Conservation (phyloP, 2,329 filamentous ascomycete species). For the Erysiphe pulchra region DNA sequence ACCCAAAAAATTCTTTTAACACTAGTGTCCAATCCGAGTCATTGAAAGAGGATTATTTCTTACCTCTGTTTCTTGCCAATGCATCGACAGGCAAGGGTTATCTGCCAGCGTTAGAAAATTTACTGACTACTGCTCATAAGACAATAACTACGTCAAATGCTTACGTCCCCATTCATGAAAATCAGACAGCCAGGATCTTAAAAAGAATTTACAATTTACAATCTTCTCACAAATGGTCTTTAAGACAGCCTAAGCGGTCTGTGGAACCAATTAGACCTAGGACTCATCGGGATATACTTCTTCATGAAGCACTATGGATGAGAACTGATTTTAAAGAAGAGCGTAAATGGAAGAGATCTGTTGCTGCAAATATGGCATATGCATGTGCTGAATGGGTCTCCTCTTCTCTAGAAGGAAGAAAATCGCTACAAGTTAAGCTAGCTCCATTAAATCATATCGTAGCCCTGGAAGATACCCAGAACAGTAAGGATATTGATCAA, state of each 20-base stretch:
- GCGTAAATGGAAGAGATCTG: conserved; percentile 71
- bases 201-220: conserved; percentile 77
- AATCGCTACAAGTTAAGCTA: conserved; percentile 40
- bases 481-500: not conserved
- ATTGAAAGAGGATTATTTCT: conserved; percentile 33
- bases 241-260: conserved; percentile 67
- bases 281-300: conserved; percentile 62
- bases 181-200: conserved; percentile 66
- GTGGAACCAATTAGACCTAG: conserved; percentile 53
- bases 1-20: conserved; percentile 2
- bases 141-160: conserved; percentile 70
- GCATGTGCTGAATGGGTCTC: conserved; percentile 66
- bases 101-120: conserved; percentile 39
- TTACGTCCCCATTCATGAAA: conserved; percentile 58
- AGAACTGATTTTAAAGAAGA: conserved; percentile 87
- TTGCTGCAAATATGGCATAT: conserved; percentile 54
- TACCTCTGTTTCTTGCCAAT: conserved; percentile 30
- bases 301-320: conserved; percentile 96
- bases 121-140: conserved; percentile 67
- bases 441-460: conserved; percentile 18
- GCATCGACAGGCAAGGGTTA: conserved; percentile 30
- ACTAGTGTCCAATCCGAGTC: conserved; percentile 1
- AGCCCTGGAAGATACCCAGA: conserved; percentile 11
- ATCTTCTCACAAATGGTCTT: conserved; percentile 73
- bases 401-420: conserved; percentile 34